phyloP scores from a whole-genome alignment of 768 basidiomycete species.

The Candolleomyces aberdarensis region DNA sequence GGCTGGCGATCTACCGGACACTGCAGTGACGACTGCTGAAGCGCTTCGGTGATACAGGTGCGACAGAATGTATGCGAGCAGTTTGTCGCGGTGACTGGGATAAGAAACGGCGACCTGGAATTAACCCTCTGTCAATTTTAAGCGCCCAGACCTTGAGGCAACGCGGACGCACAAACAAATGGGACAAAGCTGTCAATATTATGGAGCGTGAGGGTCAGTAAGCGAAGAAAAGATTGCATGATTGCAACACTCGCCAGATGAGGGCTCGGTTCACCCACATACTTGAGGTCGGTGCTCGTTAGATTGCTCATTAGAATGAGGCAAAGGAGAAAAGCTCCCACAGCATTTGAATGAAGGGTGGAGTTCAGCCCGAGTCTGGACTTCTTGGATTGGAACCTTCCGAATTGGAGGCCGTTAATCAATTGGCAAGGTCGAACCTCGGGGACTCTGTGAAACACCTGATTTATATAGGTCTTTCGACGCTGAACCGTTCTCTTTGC shows the following conservation, averaged over 20 bases:
- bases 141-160: neutral
- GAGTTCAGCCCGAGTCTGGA: too few species aligned
- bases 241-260: neutral
- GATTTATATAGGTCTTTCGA: too few species aligned
- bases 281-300: constrained; percentile 1
- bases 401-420: too few species aligned
- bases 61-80: constrained; percentile 86
- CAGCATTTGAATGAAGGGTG: neutral
- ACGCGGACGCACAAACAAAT: neutral
- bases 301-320: neutral
- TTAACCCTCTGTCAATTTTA: neutral
- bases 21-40: constrained; percentile 53
- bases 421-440: too few species aligned
- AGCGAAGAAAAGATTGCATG: too few species aligned
- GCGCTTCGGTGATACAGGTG: constrained; percentile 68
- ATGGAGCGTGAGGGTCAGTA: neutral
- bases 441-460: too few species aligned
- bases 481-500: neutral
- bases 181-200: constrained; percentile 1
- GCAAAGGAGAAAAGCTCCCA: neutral
- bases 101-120: constrained; percentile 62
- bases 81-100: constrained; percentile 65
- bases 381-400: too few species aligned
- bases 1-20: constrained; percentile 85
- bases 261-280: neutral